phyloP scores from a whole-genome alignment of 495 filamentous ascomycete genomes.

The Cryomyces minteri region DNA sequence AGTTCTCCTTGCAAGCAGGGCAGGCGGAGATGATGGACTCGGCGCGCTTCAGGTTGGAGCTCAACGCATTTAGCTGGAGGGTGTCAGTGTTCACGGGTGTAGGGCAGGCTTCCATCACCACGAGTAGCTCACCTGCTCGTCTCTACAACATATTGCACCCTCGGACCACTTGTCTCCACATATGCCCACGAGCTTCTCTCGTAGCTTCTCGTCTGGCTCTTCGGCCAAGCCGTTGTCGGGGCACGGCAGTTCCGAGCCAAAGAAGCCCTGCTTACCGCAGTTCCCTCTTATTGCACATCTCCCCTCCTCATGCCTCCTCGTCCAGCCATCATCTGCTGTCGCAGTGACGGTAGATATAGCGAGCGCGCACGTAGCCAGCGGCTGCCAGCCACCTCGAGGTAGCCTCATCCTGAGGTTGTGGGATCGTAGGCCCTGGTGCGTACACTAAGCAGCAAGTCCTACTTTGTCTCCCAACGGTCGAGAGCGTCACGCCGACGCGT shows the following conservation, averaged over 20 bases:
- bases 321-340: slow-evolving; percentile 16
- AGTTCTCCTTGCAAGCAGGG: slow-evolving; percentile 91
- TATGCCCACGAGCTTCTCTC: slow-evolving; percentile 60
- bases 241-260: slow-evolving; percentile 74
- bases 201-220: slow-evolving; percentile 45
- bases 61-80: slow-evolving; percentile 45
- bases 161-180: slow-evolving; percentile 76
- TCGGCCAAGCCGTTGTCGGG: slow-evolving; percentile 78
- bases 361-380: too few relatives aligned
- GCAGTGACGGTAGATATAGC: neutral
- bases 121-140: slow-evolving; percentile 33
- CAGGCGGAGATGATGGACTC: slow-evolving; percentile 78
- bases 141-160: slow-evolving; percentile 66
- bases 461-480: too few relatives aligned
- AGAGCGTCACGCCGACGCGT: too few relatives aligned
- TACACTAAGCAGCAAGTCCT: too few relatives aligned
- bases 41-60: slow-evolving; percentile 67
- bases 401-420: too few relatives aligned
- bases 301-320: slow-evolving; percentile 63
- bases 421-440: too few relatives aligned
- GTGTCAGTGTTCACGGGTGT: slow-evolving; percentile 13
- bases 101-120: slow-evolving; percentile 19
- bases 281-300: slow-evolving; percentile 82
- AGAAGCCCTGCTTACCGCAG: slow-evolving; percentile 77
- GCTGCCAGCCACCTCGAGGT: too few relatives aligned